Evolutionary conservation across 2,329 filamentous ascomycete genomes (phyloP).

Genomic region (Cladorrhinum sp.): DNA sequence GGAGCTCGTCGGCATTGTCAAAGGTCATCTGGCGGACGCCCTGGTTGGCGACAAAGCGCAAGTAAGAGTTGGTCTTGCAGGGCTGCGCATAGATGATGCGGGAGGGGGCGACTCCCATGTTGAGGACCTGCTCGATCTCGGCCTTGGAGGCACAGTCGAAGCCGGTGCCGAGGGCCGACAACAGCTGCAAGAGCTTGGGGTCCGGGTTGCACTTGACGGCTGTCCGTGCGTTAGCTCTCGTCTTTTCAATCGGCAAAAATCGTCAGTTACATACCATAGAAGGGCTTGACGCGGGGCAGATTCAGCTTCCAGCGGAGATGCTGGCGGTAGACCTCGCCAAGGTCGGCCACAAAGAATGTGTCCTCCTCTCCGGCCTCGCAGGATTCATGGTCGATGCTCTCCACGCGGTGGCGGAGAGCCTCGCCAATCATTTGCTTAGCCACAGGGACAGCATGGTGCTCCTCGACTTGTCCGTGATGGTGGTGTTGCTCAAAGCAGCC

Average conservation of each 20-base stretch:
- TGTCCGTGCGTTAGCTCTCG: slow-evolving; percentile 35
- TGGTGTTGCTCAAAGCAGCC: slow-evolving; percentile 36
- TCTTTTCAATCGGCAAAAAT: not conserved
- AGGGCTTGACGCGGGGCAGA: slow-evolving; percentile 86
- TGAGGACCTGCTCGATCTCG: slow-evolving; percentile 89
- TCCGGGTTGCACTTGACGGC: slow-evolving; percentile 99
- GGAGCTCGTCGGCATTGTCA: slow-evolving; percentile 95
- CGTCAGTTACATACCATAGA: slow-evolving; percentile 70
- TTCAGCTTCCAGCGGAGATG: slow-evolving; percentile 97
- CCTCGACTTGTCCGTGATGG: slow-evolving; percentile 40
- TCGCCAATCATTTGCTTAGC: slow-evolving; percentile 82
- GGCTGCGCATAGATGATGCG: slow-evolving; percentile 99
- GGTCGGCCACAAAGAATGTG: slow-evolving; percentile 95
- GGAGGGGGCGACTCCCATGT: slow-evolving; percentile 75
- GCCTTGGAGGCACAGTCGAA: slow-evolving; percentile 98
- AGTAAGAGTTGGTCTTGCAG: slow-evolving; percentile 98
- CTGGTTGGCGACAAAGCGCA: slow-evolving; percentile 80
- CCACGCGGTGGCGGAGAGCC: slow-evolving; percentile 80
- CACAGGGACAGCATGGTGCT: slow-evolving; percentile 31
- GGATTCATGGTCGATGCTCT: slow-evolving; percentile 77
- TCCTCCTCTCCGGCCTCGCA: slow-evolving; percentile 94
- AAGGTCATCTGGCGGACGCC: slow-evolving; percentile 99
- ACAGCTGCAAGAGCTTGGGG: slow-evolving; percentile 79
- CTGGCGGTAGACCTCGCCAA: slow-evolving; percentile 98
- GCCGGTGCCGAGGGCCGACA: slow-evolving; percentile 83